Conservation (phyloP, 768 basidiomycete genomes). For the Russula griseocarnosa region DNA sequence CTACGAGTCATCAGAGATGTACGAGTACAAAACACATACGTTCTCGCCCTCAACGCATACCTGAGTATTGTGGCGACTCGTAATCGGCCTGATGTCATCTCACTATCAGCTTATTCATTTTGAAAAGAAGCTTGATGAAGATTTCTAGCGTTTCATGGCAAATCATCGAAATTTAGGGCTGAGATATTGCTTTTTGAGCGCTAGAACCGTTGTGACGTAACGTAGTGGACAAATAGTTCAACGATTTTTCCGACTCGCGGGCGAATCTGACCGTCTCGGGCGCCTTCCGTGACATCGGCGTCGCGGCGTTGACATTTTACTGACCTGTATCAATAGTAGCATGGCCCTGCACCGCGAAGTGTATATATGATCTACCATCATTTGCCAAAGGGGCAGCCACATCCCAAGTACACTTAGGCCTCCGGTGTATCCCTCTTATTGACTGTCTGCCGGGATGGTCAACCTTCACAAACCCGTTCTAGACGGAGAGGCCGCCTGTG, state of each 20-base stretch:
- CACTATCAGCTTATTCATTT: too few relatives aligned
- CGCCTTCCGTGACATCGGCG: not conserved
- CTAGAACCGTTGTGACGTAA: not conserved
- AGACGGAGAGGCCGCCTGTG: not conserved
- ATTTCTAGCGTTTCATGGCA: not conserved
- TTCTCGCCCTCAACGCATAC: too few relatives aligned
- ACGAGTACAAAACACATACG: too few relatives aligned
- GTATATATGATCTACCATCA: not conserved
- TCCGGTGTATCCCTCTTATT: not conserved
- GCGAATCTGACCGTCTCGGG: not conserved
- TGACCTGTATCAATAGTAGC: not conserved
- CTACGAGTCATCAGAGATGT: too few relatives aligned
- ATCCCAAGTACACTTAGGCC: too few relatives aligned
- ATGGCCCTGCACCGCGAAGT: not conserved
- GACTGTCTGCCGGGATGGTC: not conserved
- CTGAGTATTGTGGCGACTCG: too few relatives aligned
- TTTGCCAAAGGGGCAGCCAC: too few relatives aligned
- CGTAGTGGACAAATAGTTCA: too few relatives aligned
- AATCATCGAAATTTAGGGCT: not conserved
- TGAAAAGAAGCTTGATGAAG: not conserved
- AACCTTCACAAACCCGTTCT: not conserved
- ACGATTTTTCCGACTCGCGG: not conserved
- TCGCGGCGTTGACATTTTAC: not conserved
- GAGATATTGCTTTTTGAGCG: not conserved
- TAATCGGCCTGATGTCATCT: too few relatives aligned